phyloP scores from a whole-genome alignment of 768 basidiomycete genomes.

The Hysterangium stoloniferum region DNA sequence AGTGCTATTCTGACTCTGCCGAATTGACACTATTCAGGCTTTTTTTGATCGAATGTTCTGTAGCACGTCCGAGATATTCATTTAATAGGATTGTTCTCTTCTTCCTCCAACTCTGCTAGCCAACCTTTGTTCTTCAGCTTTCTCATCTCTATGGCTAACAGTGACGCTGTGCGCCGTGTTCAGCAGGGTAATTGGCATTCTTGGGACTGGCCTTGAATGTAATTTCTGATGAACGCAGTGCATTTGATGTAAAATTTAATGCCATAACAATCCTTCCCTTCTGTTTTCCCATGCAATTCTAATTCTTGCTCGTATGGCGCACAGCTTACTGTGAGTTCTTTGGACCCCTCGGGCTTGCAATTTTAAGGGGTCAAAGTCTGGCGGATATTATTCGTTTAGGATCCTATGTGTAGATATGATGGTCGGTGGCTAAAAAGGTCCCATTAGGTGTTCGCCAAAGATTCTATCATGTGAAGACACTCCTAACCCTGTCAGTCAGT shows the following conservation, averaged over 20 bases:
- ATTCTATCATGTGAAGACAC: no score
- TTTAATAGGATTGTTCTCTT: constrained; percentile 98
- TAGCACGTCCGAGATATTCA: constrained; percentile 95
- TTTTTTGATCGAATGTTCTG: constrained; percentile 87
- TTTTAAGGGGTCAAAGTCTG: constrained; percentile 97
- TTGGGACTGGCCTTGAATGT: constrained; percentile 99
- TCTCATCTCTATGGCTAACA: constrained; percentile 97
- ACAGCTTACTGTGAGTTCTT: constrained; percentile 97
- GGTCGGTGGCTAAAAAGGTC: constrained; percentile 11
- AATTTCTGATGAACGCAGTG: constrained; percentile 93
- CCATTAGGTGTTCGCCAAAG: no score
- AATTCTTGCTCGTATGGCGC: constrained; percentile 98
- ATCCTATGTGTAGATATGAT: constrained; percentile 87
- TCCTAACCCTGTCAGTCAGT: no score
- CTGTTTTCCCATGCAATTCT: constrained; percentile 98
- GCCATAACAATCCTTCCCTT: constrained; percentile 94
- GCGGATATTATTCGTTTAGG: constrained; percentile 93
- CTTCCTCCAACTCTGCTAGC: constrained; percentile 78
- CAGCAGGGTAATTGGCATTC: constrained; percentile 88
- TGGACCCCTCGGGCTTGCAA: constrained; percentile 80
- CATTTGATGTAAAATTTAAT: constrained; percentile 85
- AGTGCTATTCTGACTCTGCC: no score
- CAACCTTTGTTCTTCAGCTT: constrained; percentile 70
- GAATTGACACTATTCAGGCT: constrained; percentile 81
- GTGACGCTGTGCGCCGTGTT: constrained; percentile 95